Evolutionary conservation across 148 eudicot species (phyloP).

Genomic region (Vaccinium myrtillus): DNA sequence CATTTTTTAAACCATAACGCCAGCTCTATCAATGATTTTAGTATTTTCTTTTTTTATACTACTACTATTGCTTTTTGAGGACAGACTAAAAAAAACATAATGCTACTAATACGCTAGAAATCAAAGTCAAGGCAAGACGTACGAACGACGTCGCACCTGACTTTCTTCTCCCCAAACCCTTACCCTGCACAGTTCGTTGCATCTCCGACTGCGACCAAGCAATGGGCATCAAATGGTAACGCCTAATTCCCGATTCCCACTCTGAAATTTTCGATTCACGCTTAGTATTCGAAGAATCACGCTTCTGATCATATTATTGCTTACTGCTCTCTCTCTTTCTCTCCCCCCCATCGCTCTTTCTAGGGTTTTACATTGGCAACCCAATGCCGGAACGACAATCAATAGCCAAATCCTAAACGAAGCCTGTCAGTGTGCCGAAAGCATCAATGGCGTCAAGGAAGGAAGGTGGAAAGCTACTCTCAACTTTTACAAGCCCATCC

Average conservation of each 20-base stretch:
- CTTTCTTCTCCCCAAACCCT: too few species aligned
- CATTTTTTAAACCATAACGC: too few species aligned
- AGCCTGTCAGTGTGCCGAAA: conserved; percentile 74
- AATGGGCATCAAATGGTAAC: conserved; percentile 31
- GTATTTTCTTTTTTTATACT: too few species aligned
- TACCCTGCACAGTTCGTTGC: background rate
- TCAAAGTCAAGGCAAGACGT: too few species aligned
- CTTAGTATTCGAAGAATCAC: background rate
- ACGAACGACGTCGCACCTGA: too few species aligned
- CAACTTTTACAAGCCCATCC: conserved; percentile 73
- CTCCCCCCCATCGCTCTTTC: background rate
- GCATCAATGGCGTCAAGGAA: conserved; percentile 82
- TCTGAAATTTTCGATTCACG: background rate
- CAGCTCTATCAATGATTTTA: too few species aligned
- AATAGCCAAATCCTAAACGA: conserved; percentile 77
- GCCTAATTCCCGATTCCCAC: background rate
- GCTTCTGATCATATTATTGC: background rate
- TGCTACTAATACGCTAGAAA: too few species aligned
- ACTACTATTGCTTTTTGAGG: too few species aligned
- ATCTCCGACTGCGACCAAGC: background rate
- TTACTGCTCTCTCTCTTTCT: background rate
- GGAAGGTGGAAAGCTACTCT: conserved; percentile 81
- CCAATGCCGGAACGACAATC: conserved; percentile 69
- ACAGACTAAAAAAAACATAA: too few species aligned
- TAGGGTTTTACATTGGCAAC: conserved; percentile 93